Base-by-base conservation (phyloP, 768 basidiomycete genomes). In the Pisolithus microcarpus region DNA sequence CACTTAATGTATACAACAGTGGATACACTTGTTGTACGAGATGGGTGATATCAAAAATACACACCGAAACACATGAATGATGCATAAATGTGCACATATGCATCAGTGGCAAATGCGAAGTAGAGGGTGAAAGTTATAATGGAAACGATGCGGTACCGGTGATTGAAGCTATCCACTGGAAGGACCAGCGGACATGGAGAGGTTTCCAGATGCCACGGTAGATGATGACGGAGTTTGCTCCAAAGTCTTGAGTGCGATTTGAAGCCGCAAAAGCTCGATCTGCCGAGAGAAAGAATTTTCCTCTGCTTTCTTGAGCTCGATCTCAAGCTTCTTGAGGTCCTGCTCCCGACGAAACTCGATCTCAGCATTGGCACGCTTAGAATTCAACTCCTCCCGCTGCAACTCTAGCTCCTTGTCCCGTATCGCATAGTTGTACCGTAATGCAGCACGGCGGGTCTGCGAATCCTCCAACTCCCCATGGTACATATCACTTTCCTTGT, bases 361-460 rank as follows among this genome's bases (percentile, higher is more conserved):
- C 31, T 47, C 30, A 8, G 46, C 45, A 42, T 52, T 52, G 23
- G 51, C 28, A 26, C 26, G 19, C 8, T 48, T 38, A 0, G 16
- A 2, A 15, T 24, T 52, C 15, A 46, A 45, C 40, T 38, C 52
- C 5, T 48, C 40, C n/a, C 28, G 40, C 34, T 54, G 49, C 2
- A 47, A 38, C 3, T 51, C 42, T 1, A 54, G 53, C 19, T 54
- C 39, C 24, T 54, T 38, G 15, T 54, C 50, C 36, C 26, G 5
- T 38, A 54, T 34, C 1, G 8, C 16, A 19, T 51, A 54, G 15
- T 54, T 48, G 11, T 36, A 18, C 8, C 11, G 1, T 21, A 54
- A 7, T 24, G 39, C 39, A 23, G 13, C 36, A 13, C 6, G n/a
- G 8, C 24, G 37, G 10, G 45, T 16, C n/a, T 16, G n/a, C 2